Base-by-base conservation (phyloP, 495 filamentous ascomycete genomes). In the Tetracladium setigerum region DNA sequence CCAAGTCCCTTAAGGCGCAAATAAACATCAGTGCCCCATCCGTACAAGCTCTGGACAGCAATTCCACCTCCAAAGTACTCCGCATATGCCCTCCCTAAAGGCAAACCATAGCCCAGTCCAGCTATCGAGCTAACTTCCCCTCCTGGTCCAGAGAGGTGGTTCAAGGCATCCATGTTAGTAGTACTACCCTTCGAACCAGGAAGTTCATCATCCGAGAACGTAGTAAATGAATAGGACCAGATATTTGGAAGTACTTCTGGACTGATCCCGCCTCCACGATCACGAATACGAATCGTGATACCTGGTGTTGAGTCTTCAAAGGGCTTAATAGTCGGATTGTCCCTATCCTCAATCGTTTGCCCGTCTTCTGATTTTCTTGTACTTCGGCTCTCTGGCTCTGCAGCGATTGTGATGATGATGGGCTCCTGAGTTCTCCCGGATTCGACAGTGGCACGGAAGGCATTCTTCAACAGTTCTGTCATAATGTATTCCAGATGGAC, bases 41-140 rank as follows among this genome's bases (percentile, higher is more conserved):
- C 92, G 73, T 85, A 95, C 30, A 96, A 61, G 58, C 87, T 95
- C 73, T 97, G 92, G 47, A 98, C 82, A 7, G 78, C 79, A 52
- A 98, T 89, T n/a, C 91, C 88, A 1, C 92, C 92, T 2, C 92
- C 92, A 72, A 98, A 98, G 59, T 97, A 96, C 67, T 98, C 90
- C 0, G 92, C 92, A 67, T 98, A 98, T 0, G 92, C 91, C 54
- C 92, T 76, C 42, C 89, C 88, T 32, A 98, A 65, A 33, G 92
- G 92, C 49, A 98, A 57, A 11, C 92, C 92, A 66, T 98, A 98
- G 2, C 92, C 92, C 19, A 98, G 68, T 1, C 92, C 89, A 0
- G 92, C 92, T 49, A 98, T 89, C 43, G 82, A 88, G 56, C 80
- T 86, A 2, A 76, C 67, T 31, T 81, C 81, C 2, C 76, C 78